Conservation (phyloP, 2,329 filamentous ascomycete species). For the Onygenales sp. region DNA sequence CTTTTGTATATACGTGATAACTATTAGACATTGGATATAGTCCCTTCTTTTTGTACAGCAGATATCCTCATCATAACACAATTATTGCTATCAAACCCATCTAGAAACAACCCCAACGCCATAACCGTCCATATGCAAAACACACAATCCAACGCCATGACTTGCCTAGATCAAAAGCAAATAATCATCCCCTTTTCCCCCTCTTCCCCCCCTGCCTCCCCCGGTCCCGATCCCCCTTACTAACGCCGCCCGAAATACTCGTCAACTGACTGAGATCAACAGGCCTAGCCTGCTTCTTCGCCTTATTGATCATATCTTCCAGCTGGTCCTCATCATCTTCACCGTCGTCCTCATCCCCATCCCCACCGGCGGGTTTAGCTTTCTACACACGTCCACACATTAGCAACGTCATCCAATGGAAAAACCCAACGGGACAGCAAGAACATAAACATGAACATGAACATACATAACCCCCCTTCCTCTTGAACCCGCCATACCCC, state of each 20-base stretch:
- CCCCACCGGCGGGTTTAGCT: neutral
- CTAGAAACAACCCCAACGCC: too few species aligned
- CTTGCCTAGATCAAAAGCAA: too few species aligned
- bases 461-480: slow-evolving; percentile 20
- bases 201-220: slow-evolving; percentile 10
- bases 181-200: slow-evolving; percentile 3
- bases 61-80: too few species aligned
- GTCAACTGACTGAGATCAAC: slow-evolving; percentile 3
- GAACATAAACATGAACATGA: neutral
- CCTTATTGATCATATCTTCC: slow-evolving; percentile 13
- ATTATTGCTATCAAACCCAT: too few species aligned
- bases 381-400: neutral
- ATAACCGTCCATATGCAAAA: too few species aligned
- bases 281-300: slow-evolving; percentile 2
- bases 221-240: slow-evolving; percentile 3
- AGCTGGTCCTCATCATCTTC: slow-evolving; percentile 8
- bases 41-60: too few species aligned
- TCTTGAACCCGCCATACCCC: slow-evolving; percentile 31
- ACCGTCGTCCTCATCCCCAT: slow-evolving; percentile 5
- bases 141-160: too few species aligned
- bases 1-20: slow-evolving; percentile 3
- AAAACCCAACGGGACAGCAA: neutral
- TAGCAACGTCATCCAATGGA: neutral
- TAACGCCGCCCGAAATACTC: slow-evolving; percentile 3
- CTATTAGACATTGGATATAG: neutral